Evolutionary conservation across 225 moss, liverwort and hornwort genomes (phyloP).

Genomic region (Sphagnum contortum): DNA sequence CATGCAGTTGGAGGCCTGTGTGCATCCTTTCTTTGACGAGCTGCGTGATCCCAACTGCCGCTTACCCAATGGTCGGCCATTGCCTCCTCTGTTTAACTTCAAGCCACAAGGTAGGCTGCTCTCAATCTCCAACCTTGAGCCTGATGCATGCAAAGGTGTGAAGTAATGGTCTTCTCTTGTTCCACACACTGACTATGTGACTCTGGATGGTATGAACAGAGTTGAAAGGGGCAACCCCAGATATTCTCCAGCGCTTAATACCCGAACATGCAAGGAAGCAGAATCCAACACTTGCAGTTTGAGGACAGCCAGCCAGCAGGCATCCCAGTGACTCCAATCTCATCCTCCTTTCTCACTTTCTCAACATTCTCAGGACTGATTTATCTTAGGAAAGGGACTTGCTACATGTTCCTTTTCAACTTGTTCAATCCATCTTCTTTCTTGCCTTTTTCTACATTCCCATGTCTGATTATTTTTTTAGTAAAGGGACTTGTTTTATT

Average conservation of each 20-base stretch:
- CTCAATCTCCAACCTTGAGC: not conserved
- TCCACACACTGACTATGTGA: not conserved
- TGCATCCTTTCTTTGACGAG: conserved; percentile 60
- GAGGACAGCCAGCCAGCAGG: too few species aligned
- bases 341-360: too few species aligned
- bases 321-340: too few species aligned
- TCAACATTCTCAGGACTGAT: too few species aligned
- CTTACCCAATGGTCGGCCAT: conserved; percentile 44
- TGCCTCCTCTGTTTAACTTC: conserved; percentile 54
- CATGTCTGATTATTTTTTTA: too few species aligned
- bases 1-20: conserved; percentile 55
- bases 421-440: too few species aligned
- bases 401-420: too few species aligned
- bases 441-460: too few species aligned
- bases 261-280: conserved; percentile 9
- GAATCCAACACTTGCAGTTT: conserved; percentile 3
- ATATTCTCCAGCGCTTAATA: conserved; percentile 3
- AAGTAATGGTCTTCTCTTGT: not conserved
- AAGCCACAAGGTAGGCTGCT: conserved; percentile 36
- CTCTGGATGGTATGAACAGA: not conserved
- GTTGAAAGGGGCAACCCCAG: conserved; percentile 6
- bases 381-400: too few species aligned
- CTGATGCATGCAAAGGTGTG: too few species aligned
- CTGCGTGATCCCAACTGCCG: conserved; percentile 46
- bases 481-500: too few species aligned